Evolutionary conservation across 306 rosid species (phyloP), one percentile per base, ranked within the genome.

Genomic region (Rubus parviflorus): DNA sequence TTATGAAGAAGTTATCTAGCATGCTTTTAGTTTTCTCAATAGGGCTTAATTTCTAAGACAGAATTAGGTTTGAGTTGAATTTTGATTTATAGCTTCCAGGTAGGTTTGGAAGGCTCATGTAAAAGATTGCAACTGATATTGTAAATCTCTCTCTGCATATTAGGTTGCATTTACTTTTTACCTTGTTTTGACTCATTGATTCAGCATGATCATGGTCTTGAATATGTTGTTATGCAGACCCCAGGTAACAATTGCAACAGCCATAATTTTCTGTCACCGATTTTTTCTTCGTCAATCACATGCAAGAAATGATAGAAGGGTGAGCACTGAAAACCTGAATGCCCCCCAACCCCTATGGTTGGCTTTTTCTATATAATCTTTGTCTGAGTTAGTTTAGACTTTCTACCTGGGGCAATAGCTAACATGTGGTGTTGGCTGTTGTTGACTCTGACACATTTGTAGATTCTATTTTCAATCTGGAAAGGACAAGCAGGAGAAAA

Each of bases 271-370:
- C 86, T 95, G 97, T 78, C 98, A 95, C 69, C 90, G 98, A 72
- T 90, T 95, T 85, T 95, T 95, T 80, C 97, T 90, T 81, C 91
- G 97, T 53, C 98, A 95, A 84, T 95, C 98, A 81, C 98, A 89
- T 81, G 97, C 88, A 73, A 95, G 91, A 86, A 95, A 95, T 87
- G 98, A 95, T 83, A 86, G 98, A 81, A 89, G 98, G 93, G 98
- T 95, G 86, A 89, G 96, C 84, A 17, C 75, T 69, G 17, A n/a
- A 35, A 17, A 22, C 49, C 16, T 67, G 37, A 74, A 51, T 51
- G 58, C 74, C 57, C 41, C 47, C 53, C 51, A 13, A 35, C 30
- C 16, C 35, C 12, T n/a, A 41, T 19, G 22, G 70, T 19, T 46
- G 20, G 4, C 37, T 4, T 56, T 72, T 19, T 54, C 22, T 79